Base-by-base conservation (phyloP, 768 basidiomycete species). In the Mycena rebaudengoi region DNA sequence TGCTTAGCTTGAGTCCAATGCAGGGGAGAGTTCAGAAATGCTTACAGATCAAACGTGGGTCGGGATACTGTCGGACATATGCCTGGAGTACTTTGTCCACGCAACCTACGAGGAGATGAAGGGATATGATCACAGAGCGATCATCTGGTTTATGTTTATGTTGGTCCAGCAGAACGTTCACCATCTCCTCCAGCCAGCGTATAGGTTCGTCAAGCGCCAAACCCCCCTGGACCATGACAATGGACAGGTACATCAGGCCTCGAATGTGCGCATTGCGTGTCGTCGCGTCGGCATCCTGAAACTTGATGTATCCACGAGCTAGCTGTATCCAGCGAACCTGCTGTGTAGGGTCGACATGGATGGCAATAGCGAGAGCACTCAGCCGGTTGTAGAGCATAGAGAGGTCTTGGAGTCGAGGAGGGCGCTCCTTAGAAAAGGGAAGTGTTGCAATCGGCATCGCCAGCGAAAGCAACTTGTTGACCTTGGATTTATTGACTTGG, bases 371-470 rank as follows among this genome's bases (percentile, higher is more conserved):
- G 66, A 91, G 80, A 12, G 91, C 89, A 49, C 85, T 87, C 69
- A 93, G 88, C 10, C 95, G 88, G 75, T 98, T 98, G 75, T 90
- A 87, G 32, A 97, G 80, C 83, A 88, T 88, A 1, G 93, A 91
- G 2, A 92, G 80, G 35, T 91, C 86, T 32, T 83, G 79, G 3
- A 73, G 64, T 0, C 81, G 77, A 0, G 89, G 88, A 5, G 85
- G 85, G 4, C 72, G 77, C 1, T 75, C 73, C 40, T 86, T 84
- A 4, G 84, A 84, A 77, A 91, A 92, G 1, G 87, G 82, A 7
- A 94, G 83, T 4, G 88, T 80, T 25, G 88, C 86, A 28, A 94
- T 84, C 0, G 95, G 94, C 18, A 90, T 84, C 7, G 89, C 84
- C 23, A 92, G 80, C 8, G 91, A 87, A 40, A 95, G 76, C 10